Evolutionary conservation across 768 basidiomycete genomes (phyloP).

Genomic region (Auricularia cornea): DNA sequence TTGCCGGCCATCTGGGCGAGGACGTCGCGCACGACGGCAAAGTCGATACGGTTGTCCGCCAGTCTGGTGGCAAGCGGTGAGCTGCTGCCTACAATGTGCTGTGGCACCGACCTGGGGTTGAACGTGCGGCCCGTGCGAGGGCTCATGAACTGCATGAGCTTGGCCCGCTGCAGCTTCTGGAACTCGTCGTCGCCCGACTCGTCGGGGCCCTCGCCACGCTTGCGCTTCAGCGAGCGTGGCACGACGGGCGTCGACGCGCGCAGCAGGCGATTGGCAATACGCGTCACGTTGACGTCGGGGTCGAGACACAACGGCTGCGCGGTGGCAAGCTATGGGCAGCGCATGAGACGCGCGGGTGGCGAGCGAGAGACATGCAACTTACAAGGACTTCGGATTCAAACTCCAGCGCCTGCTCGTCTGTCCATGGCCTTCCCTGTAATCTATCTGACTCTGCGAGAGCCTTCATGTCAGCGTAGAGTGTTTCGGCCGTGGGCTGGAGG

Average conservation of each 20-base stretch:
- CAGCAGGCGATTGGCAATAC: constrained; percentile 66
- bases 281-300: constrained; percentile 67
- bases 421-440: constrained; percentile 39
- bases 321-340: constrained; percentile 51
- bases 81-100: background rate
- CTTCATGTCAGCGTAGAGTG: constrained; percentile 72
- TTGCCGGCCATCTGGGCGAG: background rate
- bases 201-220: constrained; percentile 57
- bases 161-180: constrained; percentile 59
- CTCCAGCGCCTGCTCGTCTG: constrained; percentile 64
- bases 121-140: constrained; percentile 34
- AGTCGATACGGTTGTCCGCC: background rate
- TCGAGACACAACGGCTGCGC: constrained; percentile 70
- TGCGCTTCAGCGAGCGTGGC: constrained; percentile 68
- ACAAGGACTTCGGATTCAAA: constrained; percentile 70
- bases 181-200: constrained; percentile 56
- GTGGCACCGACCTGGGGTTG: background rate
- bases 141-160: constrained; percentile 75
- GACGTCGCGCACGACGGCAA: background rate
- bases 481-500: constrained; percentile 69
- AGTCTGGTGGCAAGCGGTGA: background rate
- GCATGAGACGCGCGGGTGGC: no score
- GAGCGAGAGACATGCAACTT: constrained; percentile 17
- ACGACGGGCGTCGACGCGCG: constrained; percentile 66
- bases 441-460: constrained; percentile 49